phyloP scores from a whole-genome alignment of 495 filamentous ascomycete species.

The Daldinia decipiens region DNA sequence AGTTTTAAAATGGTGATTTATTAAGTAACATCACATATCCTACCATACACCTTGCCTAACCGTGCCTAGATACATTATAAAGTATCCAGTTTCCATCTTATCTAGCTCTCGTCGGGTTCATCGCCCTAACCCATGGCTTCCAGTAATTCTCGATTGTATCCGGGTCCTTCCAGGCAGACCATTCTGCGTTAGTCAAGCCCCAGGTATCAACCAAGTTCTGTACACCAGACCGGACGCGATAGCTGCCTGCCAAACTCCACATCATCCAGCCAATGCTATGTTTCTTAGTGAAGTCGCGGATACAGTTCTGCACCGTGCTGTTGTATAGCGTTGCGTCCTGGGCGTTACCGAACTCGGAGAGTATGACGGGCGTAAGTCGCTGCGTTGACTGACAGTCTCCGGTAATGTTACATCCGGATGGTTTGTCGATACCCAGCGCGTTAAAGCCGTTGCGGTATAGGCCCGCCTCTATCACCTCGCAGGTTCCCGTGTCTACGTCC shows the following conservation, averaged over 20 bases:
- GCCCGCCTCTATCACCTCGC: slow-evolving; percentile 54
- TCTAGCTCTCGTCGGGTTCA: slow-evolving; percentile 41
- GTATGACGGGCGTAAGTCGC: slow-evolving; percentile 56
- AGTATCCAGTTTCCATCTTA: not conserved
- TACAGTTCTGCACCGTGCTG: slow-evolving; percentile 58
- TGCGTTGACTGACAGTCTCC: slow-evolving; percentile 41
- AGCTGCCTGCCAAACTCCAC: slow-evolving; percentile 66
- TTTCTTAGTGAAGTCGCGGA: slow-evolving; percentile 57
- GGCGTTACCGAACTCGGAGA: slow-evolving; percentile 62
- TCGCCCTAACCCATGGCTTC: slow-evolving; percentile 52
- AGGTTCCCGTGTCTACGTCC: slow-evolving; percentile 54
- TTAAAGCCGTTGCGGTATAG: slow-evolving; percentile 61
- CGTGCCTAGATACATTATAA: not conserved
- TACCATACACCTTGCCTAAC: not conserved
- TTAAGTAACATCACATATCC: not conserved
- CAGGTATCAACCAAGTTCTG: slow-evolving; percentile 61
- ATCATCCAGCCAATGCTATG: slow-evolving; percentile 63
- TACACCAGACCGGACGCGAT: slow-evolving; percentile 60
- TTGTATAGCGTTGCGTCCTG: slow-evolving; percentile 53
- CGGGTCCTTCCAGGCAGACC: slow-evolving; percentile 54
- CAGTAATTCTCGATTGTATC: slow-evolving; percentile 50
- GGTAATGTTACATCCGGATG: slow-evolving; percentile 43
- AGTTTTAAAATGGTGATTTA: not conserved
- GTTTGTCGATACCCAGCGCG: slow-evolving; percentile 53
- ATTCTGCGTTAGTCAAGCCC: slow-evolving; percentile 55